These are phyloP conservation scores for Deinandra increscens DNA, from an alignment of 129 eudicot genomes.

Conservation along the genomic window DNA sequence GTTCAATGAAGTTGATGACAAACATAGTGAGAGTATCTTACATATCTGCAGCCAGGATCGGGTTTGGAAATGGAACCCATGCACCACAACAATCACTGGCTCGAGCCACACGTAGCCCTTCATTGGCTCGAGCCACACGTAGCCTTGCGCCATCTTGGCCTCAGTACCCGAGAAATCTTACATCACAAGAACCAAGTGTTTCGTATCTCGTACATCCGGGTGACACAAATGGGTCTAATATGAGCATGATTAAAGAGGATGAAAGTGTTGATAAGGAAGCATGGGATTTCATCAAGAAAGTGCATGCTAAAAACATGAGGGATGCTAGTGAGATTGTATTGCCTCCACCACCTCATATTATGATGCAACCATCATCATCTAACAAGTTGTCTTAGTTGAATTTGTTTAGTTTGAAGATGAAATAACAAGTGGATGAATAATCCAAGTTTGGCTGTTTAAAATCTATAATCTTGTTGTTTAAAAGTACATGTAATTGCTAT, in stretches of 20 bases:
- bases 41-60: conserved; percentile 35
- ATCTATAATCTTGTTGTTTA: not conserved
- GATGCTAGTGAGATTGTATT: conserved; percentile 23
- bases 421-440: conserved; percentile 13
- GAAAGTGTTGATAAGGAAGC: conserved; percentile 40
- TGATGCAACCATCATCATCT: conserved; percentile 24
- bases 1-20: conserved; percentile 45
- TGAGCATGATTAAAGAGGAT: conserved; percentile 29
- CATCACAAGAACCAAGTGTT: conserved; percentile 33
- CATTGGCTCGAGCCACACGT: conserved; percentile 16
- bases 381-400: conserved; percentile 10
- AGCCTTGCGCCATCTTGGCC: conserved; percentile 18
- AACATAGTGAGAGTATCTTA: conserved; percentile 46
- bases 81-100: conserved; percentile 22
- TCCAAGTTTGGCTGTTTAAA: conserved; percentile 5
- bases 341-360: conserved; percentile 41
- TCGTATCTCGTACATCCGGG: conserved; percentile 28
- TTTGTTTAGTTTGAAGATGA: not conserved
- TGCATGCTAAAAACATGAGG: conserved; percentile 35
- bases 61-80: conserved; percentile 33
- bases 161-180: conserved; percentile 36
- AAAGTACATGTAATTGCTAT: conserved; percentile 21
- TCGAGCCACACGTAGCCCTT: conserved; percentile 5
- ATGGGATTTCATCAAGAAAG: conserved; percentile 41
- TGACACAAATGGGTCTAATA: conserved; percentile 17